Percentiles rank a stretch among this genome's conserved stretches.
phyloP scores from a whole-genome alignment of 306 rosid genomes.

The Trichosanthes truncata region DNA sequence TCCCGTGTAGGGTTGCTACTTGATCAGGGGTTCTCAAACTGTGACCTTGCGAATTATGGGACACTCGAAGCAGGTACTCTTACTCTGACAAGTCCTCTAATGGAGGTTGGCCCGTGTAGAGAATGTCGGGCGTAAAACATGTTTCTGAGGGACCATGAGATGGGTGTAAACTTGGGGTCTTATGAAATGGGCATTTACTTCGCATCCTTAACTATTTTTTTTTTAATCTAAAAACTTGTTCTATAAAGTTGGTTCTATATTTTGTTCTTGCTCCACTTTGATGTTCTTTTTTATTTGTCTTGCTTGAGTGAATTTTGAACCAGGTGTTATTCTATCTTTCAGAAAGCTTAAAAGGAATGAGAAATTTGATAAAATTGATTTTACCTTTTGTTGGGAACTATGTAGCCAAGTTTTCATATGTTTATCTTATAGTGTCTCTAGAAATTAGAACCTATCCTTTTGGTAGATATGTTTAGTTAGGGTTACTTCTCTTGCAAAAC shows the following conservation, averaged over 20 bases:
- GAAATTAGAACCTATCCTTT: not conserved
- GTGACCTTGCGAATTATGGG: too few species aligned
- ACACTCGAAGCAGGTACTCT: too few species aligned
- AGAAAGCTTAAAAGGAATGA: not conserved
- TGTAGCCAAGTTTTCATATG: not conserved
- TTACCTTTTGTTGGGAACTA: not conserved
- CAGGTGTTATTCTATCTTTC: not conserved
- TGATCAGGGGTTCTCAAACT: too few species aligned
- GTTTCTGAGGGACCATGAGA: too few species aligned
- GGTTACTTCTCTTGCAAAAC: not conserved
- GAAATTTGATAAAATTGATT: not conserved
- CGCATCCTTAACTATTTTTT: not conserved
- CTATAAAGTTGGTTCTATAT: not conserved
- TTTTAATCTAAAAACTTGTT: not conserved
- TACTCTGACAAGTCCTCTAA: too few species aligned
- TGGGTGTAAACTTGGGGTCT: too few species aligned
- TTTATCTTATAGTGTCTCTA: not conserved
- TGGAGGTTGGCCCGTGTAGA: too few species aligned
- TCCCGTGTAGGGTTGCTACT: too few species aligned
- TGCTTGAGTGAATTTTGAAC: not conserved
- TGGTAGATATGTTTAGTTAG: not conserved
- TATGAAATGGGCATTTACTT: not conserved
- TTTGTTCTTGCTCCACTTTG: not conserved
- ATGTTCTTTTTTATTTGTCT: not conserved
- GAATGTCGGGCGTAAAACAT: too few species aligned